A percentile compares a stretch with the other conserved stretches of the same genome.
phyloP scores from a whole-genome alignment of 805 yeast species.

The Pichia exigua region DNA sequence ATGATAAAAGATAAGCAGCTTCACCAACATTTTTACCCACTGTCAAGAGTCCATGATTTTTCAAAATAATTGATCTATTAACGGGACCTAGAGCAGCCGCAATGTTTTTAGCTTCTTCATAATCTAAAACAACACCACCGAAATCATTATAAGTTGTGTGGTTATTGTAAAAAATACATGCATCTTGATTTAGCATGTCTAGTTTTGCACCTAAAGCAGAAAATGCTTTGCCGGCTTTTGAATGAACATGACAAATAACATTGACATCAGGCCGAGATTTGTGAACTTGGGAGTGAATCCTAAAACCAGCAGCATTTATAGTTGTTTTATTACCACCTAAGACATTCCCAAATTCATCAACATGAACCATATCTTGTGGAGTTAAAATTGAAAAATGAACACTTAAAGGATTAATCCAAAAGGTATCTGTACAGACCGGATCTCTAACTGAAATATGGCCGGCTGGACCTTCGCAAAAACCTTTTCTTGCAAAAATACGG shows the following conservation, averaged over 20 bases:
- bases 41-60: constrained; percentile 67
- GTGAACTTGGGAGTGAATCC: constrained; percentile 60
- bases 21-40: constrained; percentile 65
- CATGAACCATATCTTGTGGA: constrained; percentile 55
- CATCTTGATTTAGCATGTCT: constrained; percentile 78
- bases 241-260: constrained; percentile 69
- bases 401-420: constrained; percentile 88
- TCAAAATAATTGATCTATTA: constrained; percentile 47
- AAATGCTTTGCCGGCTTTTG: constrained; percentile 56
- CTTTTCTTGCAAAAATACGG: constrained; percentile 71
- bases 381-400: constrained; percentile 56
- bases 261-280: constrained; percentile 59
- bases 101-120: constrained; percentile 51
- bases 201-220: constrained; percentile 56
- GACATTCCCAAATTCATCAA: constrained; percentile 49
- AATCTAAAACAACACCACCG: constrained; percentile 72
- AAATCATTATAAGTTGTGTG: constrained; percentile 61
- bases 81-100: constrained; percentile 55
- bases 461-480: constrained; percentile 68
- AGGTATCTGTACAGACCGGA: constrained; percentile 69
- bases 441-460: constrained; percentile 84
- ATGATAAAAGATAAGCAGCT: constrained; percentile 44
- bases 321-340: constrained; percentile 43
- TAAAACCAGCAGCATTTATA: constrained; percentile 62
- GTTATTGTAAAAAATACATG: constrained; percentile 53